phyloP scores from a whole-genome alignment of 139 green algal genomes.

The Coccomyxa sp. region DNA sequence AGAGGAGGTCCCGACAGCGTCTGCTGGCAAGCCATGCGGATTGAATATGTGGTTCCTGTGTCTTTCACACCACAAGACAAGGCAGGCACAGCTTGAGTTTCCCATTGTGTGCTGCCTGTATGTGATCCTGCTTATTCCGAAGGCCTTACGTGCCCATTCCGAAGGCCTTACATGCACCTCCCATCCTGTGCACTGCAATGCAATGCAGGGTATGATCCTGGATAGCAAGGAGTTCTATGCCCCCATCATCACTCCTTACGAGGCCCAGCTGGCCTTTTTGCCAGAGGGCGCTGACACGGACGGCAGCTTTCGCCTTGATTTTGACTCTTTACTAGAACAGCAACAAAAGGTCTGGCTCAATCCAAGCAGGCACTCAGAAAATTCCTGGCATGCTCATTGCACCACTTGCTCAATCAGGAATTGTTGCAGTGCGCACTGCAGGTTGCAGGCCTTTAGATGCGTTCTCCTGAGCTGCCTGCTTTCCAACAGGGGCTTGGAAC shows the following conservation, averaged over 20 bases:
- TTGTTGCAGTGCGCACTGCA: neutral
- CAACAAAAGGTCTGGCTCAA: neutral
- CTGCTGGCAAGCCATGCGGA: too few relatives aligned
- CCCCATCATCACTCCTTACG: slow-evolving; percentile 87
- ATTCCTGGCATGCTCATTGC: too few relatives aligned
- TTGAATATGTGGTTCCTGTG: too few relatives aligned
- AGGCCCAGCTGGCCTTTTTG: slow-evolving; percentile 72
- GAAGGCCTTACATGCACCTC: too few relatives aligned
- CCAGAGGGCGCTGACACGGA: slow-evolving; percentile 20
- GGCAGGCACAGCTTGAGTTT: too few relatives aligned
- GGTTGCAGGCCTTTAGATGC: neutral
- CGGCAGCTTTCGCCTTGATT: slow-evolving; percentile 27
- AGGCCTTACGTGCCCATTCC: too few relatives aligned
- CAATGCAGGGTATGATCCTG: slow-evolving; percentile 58
- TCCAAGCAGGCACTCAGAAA: neutral
- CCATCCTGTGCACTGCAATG: too few relatives aligned
- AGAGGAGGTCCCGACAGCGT: too few relatives aligned
- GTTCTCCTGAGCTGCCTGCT: neutral
- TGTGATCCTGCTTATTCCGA: too few relatives aligned
- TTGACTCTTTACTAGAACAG: slow-evolving; percentile 26
- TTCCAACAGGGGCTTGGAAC: neutral
- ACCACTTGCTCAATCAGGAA: too few relatives aligned
- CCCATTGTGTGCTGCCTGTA: too few relatives aligned
- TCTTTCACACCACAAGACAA: too few relatives aligned
- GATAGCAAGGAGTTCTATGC: slow-evolving; percentile 86